Conservation (phyloP, 2,329 filamentous ascomycete genomes). For the Dactylellina drechsleri region DNA sequence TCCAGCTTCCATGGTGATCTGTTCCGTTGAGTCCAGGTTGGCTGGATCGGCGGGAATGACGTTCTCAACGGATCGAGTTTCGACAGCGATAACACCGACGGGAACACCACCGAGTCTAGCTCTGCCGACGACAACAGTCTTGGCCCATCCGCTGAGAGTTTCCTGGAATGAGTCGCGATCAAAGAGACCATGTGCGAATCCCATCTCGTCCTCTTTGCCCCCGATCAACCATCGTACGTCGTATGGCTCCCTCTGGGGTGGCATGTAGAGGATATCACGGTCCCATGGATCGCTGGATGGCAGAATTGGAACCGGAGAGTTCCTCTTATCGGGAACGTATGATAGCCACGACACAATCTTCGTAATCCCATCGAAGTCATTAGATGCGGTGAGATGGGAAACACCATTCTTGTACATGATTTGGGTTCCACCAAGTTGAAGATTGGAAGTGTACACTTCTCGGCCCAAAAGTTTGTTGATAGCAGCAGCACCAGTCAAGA, state of each 20-base stretch:
- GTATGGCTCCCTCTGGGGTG: conserved; percentile 82
- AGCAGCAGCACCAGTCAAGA: conserved; percentile 94
- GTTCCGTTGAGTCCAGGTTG: conserved; percentile 97
- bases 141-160: conserved; percentile 94
- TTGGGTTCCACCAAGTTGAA: conserved; percentile 99
- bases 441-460: conserved; percentile 98
- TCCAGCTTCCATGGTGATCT: conserved; percentile 92
- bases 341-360: conserved; percentile 99
- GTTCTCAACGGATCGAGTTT: conserved; percentile 96
- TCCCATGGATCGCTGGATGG: conserved; percentile 89
- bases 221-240: conserved; percentile 94
- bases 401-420: conserved; percentile 99
- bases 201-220: conserved; percentile 84
- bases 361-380: conserved; percentile 96
- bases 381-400: conserved; percentile 96
- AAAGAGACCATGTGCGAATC: conserved; percentile 90
- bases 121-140: conserved; percentile 94
- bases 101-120: conserved; percentile 96
- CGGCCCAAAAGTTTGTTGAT: conserved; percentile 98
- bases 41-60: conserved; percentile 95
- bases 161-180: conserved; percentile 97
- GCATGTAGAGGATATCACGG: conserved; percentile 84
- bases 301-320: conserved; percentile 89
- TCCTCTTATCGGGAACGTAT: conserved; percentile 94
- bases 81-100: conserved; percentile 96